Base-by-base conservation (phyloP, 495 filamentous ascomycete genomes). In the Aspergillus coremiiformis region DNA sequence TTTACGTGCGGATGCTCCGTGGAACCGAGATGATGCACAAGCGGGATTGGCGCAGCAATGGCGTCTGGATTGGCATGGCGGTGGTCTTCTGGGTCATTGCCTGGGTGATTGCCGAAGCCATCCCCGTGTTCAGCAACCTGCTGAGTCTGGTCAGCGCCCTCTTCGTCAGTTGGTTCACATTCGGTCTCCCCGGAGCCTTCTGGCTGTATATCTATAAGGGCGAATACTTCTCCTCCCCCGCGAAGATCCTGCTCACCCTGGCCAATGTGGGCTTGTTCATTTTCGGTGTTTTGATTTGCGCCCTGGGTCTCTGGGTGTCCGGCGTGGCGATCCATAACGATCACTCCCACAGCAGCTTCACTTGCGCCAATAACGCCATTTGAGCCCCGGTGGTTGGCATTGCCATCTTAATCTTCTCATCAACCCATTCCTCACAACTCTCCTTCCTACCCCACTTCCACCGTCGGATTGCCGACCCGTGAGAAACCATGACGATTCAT, bases 101-200 rank as follows among this genome's bases (percentile, higher is more conserved):
- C 6, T 89, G 83, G 81, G 63, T 89, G 29, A 84, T 90, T 58
- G 84, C 85, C 23, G 79, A 84, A 54, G 78, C 82, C 12, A 85
- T 90, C 32, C 87, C 86, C 0, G 80, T 85, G 53, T 90, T 89
- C 69, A 81, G 76, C 54, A 75, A 83, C 35, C 60, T 90, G 43
- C 65, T 89, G 26, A 71, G 71, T 44, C 49, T 81, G 50, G 71
- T 78, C 17, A 42, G 21, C 29, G 44, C 44, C 10, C 20, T 33
- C 15, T 32, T 33, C 29, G 32, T 47, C 44, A 33, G 27, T n/a
- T 39, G 58, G 58, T 60, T 60, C 48, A 52, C 58, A n/a, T 60
- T 69, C 44, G 73, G 73, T 12, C 62, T 73, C 12, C 61, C 58
- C 44, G 71, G 71, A 15, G 59, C 74, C 12, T 77, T 73, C 57